phyloP scores from a whole-genome alignment of 768 basidiomycete genomes.

The Hortiboletus campestris region DNA sequence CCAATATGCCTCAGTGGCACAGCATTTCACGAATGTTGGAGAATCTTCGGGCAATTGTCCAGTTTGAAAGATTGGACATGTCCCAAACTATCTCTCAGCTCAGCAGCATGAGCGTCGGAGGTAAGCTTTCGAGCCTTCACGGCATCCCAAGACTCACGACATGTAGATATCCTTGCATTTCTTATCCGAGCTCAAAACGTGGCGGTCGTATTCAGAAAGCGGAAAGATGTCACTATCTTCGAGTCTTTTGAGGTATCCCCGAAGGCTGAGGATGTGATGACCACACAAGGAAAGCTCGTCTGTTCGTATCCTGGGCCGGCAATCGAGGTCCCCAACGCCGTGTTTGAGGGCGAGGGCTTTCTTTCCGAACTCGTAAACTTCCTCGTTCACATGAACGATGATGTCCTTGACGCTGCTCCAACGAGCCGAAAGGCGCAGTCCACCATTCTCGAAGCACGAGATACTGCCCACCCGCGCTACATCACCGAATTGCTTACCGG shows the following conservation, averaged over 20 bases:
- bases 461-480: conserved; percentile 44
- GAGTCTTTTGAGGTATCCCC: conserved; percentile 50
- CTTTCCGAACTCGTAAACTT: conserved; percentile 37
- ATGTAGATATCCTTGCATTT: conserved; percentile 37
- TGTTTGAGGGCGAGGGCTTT: conserved; percentile 31
- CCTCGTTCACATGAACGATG: conserved; percentile 34
- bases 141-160: not conserved
- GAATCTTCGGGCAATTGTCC: conserved; percentile 14
- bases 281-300: conserved; percentile 40
- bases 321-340: conserved; percentile 32
- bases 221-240: conserved; percentile 29
- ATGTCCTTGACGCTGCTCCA: conserved; percentile 35
- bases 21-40: conserved; percentile 30
- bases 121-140: conserved; percentile 1
- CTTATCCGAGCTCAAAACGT: conserved; percentile 48
- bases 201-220: conserved; percentile 40
- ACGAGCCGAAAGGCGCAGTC: conserved; percentile 39
- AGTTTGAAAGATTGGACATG: not conserved
- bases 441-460: conserved; percentile 36
- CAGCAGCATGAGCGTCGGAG: conserved; percentile 16
- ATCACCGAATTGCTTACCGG: conserved; percentile 48
- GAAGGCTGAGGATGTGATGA: conserved; percentile 35
- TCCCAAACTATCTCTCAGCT: conserved; percentile 21
- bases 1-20: conserved; percentile 27
- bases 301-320: conserved; percentile 47